Percentiles rank a stretch among this genome's conserved stretches.
Evolutionary conservation across 805 yeast species (phyloP).

Genomic region (Teunomyces tritomae): DNA sequence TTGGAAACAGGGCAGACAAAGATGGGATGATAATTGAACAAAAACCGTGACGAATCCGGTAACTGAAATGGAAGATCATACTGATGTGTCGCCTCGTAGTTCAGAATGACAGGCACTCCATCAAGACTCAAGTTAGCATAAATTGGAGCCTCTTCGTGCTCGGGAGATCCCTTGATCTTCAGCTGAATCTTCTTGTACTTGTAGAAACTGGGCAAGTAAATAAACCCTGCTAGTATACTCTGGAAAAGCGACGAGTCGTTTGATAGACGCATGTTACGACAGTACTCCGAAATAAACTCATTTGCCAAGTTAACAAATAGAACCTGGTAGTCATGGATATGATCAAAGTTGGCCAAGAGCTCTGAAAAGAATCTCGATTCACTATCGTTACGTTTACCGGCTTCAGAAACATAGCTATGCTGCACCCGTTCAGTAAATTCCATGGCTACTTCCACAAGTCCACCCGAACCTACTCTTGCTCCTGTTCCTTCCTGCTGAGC

Average conservation of each 20-base stretch:
- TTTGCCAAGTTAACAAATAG: slow-evolving; percentile 36
- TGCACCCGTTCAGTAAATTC: slow-evolving; percentile 24
- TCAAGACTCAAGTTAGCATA: slow-evolving; percentile 4
- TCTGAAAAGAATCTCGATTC: slow-evolving; percentile 31
- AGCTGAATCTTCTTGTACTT: slow-evolving; percentile 39
- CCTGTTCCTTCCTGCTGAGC: slow-evolving; percentile 12
- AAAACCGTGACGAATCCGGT: slow-evolving; percentile 37
- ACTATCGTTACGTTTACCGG: slow-evolving; percentile 11
- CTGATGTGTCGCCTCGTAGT: slow-evolving; percentile 12
- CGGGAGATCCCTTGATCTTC: not conserved
- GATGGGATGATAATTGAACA: slow-evolving; percentile 42
- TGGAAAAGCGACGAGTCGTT: slow-evolving; percentile 43
- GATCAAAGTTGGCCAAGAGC: slow-evolving; percentile 28
- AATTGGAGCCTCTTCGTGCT: slow-evolving; percentile 9
- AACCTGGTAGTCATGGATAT: slow-evolving; percentile 24
- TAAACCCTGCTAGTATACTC: slow-evolving; percentile 37
- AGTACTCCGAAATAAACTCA: slow-evolving; percentile 40
- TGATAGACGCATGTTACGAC: slow-evolving; percentile 35
- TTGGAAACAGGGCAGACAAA: slow-evolving; percentile 47
- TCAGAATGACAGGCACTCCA: not conserved
- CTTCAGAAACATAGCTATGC: slow-evolving; percentile 18
- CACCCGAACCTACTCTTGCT: not conserved
- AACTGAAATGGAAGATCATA: slow-evolving; percentile 42
- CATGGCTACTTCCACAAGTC: slow-evolving; percentile 15
- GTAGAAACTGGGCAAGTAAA: slow-evolving; percentile 42